Evolutionary conservation across 1,284 basidiomycete species (phyloP).

Genomic region (Ustilago cynodontis): DNA sequence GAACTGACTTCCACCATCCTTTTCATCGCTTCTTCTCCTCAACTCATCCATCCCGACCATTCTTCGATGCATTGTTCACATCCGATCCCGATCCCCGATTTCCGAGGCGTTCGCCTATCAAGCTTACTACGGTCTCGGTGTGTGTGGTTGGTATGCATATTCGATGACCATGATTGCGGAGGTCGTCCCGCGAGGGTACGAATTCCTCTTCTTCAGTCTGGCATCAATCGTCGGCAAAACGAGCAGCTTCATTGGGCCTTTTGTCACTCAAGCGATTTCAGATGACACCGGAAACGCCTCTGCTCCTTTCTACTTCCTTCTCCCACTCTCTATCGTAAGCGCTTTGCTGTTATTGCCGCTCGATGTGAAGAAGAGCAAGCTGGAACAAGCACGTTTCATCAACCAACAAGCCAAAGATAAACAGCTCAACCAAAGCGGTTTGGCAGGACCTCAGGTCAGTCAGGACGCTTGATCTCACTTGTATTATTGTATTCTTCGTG

Average conservation of each 20-base stretch:
- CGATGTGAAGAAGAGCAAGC: slow-evolving; percentile 75
- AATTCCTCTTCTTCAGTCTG: slow-evolving; percentile 81
- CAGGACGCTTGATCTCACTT: not conserved
- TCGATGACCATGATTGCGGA: slow-evolving; percentile 88
- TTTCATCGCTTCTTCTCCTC: not conserved
- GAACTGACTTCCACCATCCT: no score
- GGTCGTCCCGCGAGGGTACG: slow-evolving; percentile 76
- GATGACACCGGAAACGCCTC: slow-evolving; percentile 78
- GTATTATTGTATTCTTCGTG: not conserved
- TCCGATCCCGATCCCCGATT: no score
- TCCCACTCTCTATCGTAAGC: slow-evolving; percentile 78
- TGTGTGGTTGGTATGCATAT: slow-evolving; percentile 87
- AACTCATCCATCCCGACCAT: not conserved
- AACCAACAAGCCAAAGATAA: slow-evolving; percentile 36
- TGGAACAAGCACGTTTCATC: slow-evolving; percentile 73
- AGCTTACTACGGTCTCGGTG: slow-evolving; percentile 72
- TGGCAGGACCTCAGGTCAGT: not conserved
- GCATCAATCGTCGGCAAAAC: slow-evolving; percentile 76
- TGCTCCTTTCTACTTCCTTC: slow-evolving; percentile 85
- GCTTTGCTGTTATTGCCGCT: slow-evolving; percentile 81
- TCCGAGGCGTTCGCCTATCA: slow-evolving; percentile 14
- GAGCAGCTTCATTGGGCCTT: slow-evolving; percentile 78
- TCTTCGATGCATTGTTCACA: no score
- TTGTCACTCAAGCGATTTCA: slow-evolving; percentile 75
- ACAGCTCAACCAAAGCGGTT: slow-evolving; percentile 7